phyloP scores from a whole-genome alignment of 257 asterid genomes.

The Rubia yunnanensis region DNA sequence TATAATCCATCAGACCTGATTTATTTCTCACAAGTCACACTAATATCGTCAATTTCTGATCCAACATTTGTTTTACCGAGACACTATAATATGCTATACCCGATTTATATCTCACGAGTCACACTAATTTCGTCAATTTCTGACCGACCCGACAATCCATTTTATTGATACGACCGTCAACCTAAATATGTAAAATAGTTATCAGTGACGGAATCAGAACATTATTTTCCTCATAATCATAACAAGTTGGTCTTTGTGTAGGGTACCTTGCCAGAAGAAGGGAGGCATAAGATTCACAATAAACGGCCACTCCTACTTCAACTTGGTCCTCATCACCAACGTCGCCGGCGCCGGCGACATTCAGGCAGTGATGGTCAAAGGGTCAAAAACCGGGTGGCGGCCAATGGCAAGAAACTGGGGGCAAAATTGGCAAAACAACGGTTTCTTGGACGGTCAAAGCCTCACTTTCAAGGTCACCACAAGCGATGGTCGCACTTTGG shows the following conservation, averaged over 20 bases:
- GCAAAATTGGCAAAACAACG: constrained; percentile 50
- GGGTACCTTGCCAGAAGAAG: constrained; percentile 41
- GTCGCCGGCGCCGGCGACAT: constrained; percentile 55
- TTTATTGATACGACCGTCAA: too few relatives aligned
- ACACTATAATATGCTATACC: too few relatives aligned
- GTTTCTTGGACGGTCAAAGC: constrained; percentile 36
- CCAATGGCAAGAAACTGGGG: constrained; percentile 55
- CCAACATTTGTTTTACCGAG: too few relatives aligned
- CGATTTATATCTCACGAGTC: too few relatives aligned
- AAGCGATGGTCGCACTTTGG: constrained; percentile 30
- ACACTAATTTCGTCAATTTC: too few relatives aligned
- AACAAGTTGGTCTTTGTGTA: neutral
- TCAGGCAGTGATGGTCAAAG: constrained; percentile 36
- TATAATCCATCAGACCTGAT: too few relatives aligned
- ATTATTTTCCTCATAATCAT: too few relatives aligned
- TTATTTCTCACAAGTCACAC: too few relatives aligned
- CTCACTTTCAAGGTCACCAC: constrained; percentile 44
- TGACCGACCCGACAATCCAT: too few relatives aligned
- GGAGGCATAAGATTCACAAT: constrained; percentile 49
- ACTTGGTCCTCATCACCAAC: constrained; percentile 40
- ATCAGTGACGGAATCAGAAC: too few relatives aligned
- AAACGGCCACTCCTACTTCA: constrained; percentile 51
- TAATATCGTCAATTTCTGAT: too few relatives aligned
- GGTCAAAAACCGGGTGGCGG: constrained; percentile 35
- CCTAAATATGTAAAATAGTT: too few relatives aligned